Base-by-base conservation (phyloP, 2,329 filamentous ascomycete species). In the Amesomyces nigricolor region DNA sequence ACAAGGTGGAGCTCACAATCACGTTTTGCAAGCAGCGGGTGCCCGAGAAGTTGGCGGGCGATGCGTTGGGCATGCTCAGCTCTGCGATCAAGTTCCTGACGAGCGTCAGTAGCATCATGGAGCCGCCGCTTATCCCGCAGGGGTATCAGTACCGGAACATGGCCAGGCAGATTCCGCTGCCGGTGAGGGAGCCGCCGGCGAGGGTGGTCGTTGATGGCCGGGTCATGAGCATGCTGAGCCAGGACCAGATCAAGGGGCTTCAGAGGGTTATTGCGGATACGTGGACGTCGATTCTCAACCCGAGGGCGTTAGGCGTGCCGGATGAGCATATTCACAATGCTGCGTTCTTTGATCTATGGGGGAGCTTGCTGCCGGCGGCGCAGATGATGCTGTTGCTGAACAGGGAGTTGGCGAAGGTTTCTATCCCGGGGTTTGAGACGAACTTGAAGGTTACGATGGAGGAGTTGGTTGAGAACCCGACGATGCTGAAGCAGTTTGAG, bases 331-430 rank as follows among this genome's bases (percentile, higher is more conserved):
- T 77, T 4, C 72, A 74, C 35, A 71, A 72, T 1, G 72, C 76
- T 0, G 72, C 75, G 0, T 81, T 81, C 64, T 80, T 76, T 62
- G 73, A 78, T 46, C 71, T 80, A 11, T 78, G 75, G 67, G 74
- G 74, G 7, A 76, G 75, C 1, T 67, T 80, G 19, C 68, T 81
- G 42, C 72, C 78, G 0, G 78, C 78, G 0, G 68, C 74, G 6
- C 69, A 75, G 58, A 70, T 81, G 30, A 73, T 77, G 2, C 65
- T 71, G 4, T 71, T 71, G 49, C 70, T 80, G 47, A 78, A 75
- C 51, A 67, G 68, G 3, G 70, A 71, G 14, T 66, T 80, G 8
- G 67, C 72, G 1, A 66, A 65, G 26, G 62, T 73, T 22, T 61
- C 65, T 11, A 61, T 75, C 9, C 66, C 68, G 0, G 74, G 72